phyloP scores from a whole-genome alignment of 805 yeast species.

The Geotrichum ghanense region DNA sequence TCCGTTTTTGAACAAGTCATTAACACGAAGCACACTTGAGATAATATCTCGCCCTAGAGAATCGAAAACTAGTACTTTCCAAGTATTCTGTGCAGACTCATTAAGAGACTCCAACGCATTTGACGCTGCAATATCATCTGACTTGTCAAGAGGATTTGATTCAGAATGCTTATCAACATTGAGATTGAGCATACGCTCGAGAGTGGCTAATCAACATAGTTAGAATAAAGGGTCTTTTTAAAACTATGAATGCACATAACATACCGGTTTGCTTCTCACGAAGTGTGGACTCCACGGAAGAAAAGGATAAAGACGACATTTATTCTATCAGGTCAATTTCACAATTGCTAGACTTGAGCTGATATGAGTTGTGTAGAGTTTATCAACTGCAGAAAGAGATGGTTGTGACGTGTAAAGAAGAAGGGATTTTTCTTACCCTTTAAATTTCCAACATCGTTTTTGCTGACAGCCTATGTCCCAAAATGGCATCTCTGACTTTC shows the following conservation, averaged over 20 bases:
- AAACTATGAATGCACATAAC: too few relatives aligned
- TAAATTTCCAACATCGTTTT: too few relatives aligned
- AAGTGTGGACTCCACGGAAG: constrained; percentile 13
- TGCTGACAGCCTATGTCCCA: too few relatives aligned
- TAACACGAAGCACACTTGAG: constrained; percentile 85
- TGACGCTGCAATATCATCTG: constrained; percentile 22
- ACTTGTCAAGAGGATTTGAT: constrained; percentile 5
- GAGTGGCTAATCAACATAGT: constrained; percentile 24
- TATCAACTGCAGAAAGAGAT: too few relatives aligned
- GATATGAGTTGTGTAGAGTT: too few relatives aligned
- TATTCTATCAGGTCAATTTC: too few relatives aligned
- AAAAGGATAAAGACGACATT: not conserved
- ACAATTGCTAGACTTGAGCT: too few relatives aligned
- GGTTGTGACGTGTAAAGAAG: not conserved
- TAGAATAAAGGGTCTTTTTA: not conserved
- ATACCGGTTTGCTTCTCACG: constrained; percentile 24
- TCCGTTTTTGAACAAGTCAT: constrained; percentile 82
- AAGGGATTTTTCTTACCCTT: too few relatives aligned
- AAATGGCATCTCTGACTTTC: too few relatives aligned
- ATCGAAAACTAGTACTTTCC: constrained; percentile 90
- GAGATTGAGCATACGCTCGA: constrained; percentile 78
- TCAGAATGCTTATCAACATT: constrained; percentile 42
- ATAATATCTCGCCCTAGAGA: constrained; percentile 69
- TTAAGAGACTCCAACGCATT: constrained; percentile 38
- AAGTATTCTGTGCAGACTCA: constrained; percentile 36